phyloP scores from a whole-genome alignment of 176 grass and related monocot species.

The Saccharum spontaneum region DNA sequence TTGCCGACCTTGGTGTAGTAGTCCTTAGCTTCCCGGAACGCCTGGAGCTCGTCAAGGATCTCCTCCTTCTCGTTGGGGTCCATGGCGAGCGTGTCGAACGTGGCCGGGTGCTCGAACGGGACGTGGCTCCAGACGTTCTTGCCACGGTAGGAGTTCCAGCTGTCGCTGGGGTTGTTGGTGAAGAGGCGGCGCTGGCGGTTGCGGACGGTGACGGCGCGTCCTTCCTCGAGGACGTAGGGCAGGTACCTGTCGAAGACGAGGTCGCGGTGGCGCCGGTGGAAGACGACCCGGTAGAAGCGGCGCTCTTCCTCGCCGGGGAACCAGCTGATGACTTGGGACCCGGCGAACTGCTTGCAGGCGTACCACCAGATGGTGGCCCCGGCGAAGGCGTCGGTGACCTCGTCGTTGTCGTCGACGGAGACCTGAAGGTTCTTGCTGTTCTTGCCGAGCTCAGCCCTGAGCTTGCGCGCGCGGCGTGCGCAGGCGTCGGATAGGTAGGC shows the following conservation, averaged over 20 bases:
- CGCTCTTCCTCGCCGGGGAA: not conserved
- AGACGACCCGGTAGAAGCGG: slow-evolving; percentile 50
- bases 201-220: slow-evolving; percentile 35
- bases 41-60: slow-evolving; percentile 52
- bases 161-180: slow-evolving; percentile 54
- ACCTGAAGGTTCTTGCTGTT: slow-evolving; percentile 46
- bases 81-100: slow-evolving; percentile 65
- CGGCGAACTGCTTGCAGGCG: not conserved
- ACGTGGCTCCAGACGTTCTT: slow-evolving; percentile 59
- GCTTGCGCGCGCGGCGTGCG: slow-evolving; percentile 35
- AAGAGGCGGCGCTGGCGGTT: slow-evolving; percentile 72
- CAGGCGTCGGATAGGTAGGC: slow-evolving; percentile 62
- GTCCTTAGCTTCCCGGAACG: slow-evolving; percentile 55
- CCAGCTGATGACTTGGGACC: slow-evolving; percentile 17
- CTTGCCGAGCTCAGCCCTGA: slow-evolving; percentile 55
- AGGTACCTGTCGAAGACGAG: slow-evolving; percentile 52
- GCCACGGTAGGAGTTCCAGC: slow-evolving; percentile 14
- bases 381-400: slow-evolving; percentile 52
- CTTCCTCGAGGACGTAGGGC: slow-evolving; percentile 33
- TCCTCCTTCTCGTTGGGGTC: slow-evolving; percentile 45
- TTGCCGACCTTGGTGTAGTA: slow-evolving; percentile 72
- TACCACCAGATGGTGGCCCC: slow-evolving; percentile 60
- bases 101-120: slow-evolving; percentile 69
- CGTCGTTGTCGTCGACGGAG: slow-evolving; percentile 60
- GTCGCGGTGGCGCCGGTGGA: slow-evolving; percentile 53